These are phyloP conservation scores for Solanum gandarillasii DNA, from an alignment of 257 asterid species.

Conservation along the genomic window DNA sequence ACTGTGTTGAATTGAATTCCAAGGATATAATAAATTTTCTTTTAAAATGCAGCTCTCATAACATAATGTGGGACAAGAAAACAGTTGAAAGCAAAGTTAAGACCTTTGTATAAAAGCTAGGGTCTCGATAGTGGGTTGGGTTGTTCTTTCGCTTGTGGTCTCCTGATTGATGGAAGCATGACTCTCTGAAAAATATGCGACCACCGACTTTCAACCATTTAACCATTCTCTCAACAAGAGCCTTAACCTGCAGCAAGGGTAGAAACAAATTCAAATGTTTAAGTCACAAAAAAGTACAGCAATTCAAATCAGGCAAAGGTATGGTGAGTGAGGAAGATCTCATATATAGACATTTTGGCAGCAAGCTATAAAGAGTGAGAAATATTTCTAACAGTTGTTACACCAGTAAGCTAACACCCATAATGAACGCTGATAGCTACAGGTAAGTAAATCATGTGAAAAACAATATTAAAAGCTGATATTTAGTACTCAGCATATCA, in stretches of 20 bases:
- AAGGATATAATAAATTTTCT: neutral
- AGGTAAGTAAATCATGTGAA: neutral
- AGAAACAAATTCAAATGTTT: neutral
- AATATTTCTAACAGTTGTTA: neutral
- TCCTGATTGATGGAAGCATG: conserved; percentile 96
- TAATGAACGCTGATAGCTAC: neutral
- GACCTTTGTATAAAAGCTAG: conserved; percentile 94
- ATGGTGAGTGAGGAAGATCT: neutral
- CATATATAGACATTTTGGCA: neutral
- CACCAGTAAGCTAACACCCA: neutral
- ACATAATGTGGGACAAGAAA: neutral
- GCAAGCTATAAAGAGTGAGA: neutral
- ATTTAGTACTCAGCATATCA: neutral
- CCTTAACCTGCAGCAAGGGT: conserved; percentile 49
- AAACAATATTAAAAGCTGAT: neutral
- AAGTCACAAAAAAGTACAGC: neutral
- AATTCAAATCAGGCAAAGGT: neutral
- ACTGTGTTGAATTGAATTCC: neutral
- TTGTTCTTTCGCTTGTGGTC: conserved; percentile 78
- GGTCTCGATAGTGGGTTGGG: conserved; percentile 95
- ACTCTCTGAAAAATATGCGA: conserved; percentile 80
- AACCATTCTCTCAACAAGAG: conserved; percentile 61
- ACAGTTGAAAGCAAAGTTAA: neutral
- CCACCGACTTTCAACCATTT: conserved; percentile 96
- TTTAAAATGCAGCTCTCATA: neutral